Evolutionary conservation across 352 stramenopile species (phyloP).

Genomic region (Plasmopara viticola): DNA sequence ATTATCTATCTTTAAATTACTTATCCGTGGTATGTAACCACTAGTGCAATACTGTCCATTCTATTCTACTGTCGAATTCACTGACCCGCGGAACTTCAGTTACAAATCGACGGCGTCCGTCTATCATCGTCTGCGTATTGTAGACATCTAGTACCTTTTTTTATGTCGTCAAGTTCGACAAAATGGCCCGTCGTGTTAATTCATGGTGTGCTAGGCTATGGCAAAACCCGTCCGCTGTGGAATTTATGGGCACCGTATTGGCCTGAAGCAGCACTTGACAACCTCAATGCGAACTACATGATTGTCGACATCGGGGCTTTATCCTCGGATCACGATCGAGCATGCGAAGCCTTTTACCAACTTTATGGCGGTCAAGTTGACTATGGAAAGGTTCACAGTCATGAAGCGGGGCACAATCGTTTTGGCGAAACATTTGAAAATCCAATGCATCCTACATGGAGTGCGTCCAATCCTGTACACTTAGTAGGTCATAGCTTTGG

Average conservation of each 20-base stretch:
- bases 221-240: slow-evolving; percentile 36
- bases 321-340: slow-evolving; percentile 54
- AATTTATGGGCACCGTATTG: slow-evolving; percentile 46
- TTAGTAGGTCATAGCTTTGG: slow-evolving; percentile 68
- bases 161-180: slow-evolving; percentile 12
- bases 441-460: slow-evolving; percentile 43
- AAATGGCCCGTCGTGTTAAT: slow-evolving; percentile 53
- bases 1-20: too few relatives aligned
- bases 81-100: too few relatives aligned
- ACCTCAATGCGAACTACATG: slow-evolving; percentile 40
- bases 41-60: too few relatives aligned
- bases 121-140: too few relatives aligned
- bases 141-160: too few relatives aligned
- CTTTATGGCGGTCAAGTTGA: slow-evolving; percentile 52
- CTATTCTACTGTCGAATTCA: too few relatives aligned
- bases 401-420: slow-evolving; percentile 30
- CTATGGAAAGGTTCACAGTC: slow-evolving; percentile 44
- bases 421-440: slow-evolving; percentile 34
- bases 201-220: slow-evolving; percentile 59
- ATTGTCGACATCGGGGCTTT: slow-evolving; percentile 44
- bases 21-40: too few relatives aligned
- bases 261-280: slow-evolving; percentile 32
- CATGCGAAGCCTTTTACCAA: slow-evolving; percentile 58
- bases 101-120: too few relatives aligned
- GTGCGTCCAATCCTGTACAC: slow-evolving; percentile 43